phyloP scores from a whole-genome alignment of 148 eudicot genomes.

The Camellia japonica region DNA sequence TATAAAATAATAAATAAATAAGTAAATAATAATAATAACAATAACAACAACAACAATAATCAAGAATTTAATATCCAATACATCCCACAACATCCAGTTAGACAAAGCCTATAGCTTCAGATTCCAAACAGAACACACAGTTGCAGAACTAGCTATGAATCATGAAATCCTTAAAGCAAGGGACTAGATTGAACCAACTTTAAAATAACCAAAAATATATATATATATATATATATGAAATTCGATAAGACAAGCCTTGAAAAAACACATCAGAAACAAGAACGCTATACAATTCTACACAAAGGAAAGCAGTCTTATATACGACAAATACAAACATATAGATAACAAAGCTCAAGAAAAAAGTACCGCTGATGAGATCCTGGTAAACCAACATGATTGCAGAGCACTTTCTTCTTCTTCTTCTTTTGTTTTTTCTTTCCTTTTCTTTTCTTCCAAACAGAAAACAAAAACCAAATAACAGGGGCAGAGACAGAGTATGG shows the following conservation, averaged over 20 bases:
- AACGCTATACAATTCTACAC: background rate
- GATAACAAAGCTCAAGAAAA: background rate
- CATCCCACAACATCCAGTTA: background rate
- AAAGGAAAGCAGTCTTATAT: background rate
- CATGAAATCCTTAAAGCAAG: too few species aligned
- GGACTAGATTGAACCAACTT: too few species aligned
- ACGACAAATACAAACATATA: background rate
- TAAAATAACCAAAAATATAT: too few species aligned
- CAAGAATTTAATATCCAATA: background rate
- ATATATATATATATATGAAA: background rate
- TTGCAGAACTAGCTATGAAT: too few species aligned
- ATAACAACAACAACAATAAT: too few species aligned
- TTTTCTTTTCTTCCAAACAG: background rate
- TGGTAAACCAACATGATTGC: constrained; percentile 37
- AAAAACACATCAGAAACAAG: background rate
- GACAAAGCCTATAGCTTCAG: too few species aligned
- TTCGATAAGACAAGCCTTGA: too few species aligned
- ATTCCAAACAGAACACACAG: too few species aligned
- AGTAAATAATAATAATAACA: too few species aligned
- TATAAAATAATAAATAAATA: too few species aligned
- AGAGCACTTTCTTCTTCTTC: background rate
- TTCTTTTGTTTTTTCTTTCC: background rate
- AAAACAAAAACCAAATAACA: background rate
- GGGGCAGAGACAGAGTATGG: background rate
- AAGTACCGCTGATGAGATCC: constrained; percentile 32